Evolutionary conservation across 345 rosid genomes (phyloP), one percentile per base, ranked within the genome.

Genomic region (Brassica napus): DNA sequence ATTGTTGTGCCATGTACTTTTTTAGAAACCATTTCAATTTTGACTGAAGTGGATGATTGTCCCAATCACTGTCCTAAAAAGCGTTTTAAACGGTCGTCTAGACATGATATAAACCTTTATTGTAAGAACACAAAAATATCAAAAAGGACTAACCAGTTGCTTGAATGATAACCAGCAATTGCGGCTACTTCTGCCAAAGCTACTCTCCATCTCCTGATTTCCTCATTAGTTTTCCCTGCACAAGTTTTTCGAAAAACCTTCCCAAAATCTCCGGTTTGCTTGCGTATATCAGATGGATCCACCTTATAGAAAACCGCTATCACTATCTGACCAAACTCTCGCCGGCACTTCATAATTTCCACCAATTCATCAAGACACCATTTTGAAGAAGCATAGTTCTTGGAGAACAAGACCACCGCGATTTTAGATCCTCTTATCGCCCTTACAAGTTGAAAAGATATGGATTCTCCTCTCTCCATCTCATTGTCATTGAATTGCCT

Each of bases 351-450:
- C 77, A 73, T 63, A 49, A 64, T 73, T 52, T 73, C 77, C 23
- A 74, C 71, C 71, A 74, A 23, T 21, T 65, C 77, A 74, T 65
- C 26, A 49, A 74, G 71, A 74, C 71, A 65, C 71, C 70, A 74
- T 7, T 52, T 74, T 0, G 77, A 74, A 49, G 70, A 73, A 11
- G 52, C 70, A 0, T 64, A 74, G 54, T 52, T 74, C 11, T 1
- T 65, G 1, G 63, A 74, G 4, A 74, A 64, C 54, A 73, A 47
- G 24, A 73, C 52, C 0, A 73, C 62, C 9, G 70, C 70, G 3
- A 73, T 64, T 49, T 31, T 73, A 47, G 77, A 73, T 18, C 70
- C 70, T 64, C 49, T 49, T 31, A 63, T 63, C 5, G 62, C 69
- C 9, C 7, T 47, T 16, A 54, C 24, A 54, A 54, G 59, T 54